Evolutionary conservation across 1,139 yeast species (phyloP), one percentile per base, ranked within the genome.

Genomic region (Dujonia santamariae): DNA sequence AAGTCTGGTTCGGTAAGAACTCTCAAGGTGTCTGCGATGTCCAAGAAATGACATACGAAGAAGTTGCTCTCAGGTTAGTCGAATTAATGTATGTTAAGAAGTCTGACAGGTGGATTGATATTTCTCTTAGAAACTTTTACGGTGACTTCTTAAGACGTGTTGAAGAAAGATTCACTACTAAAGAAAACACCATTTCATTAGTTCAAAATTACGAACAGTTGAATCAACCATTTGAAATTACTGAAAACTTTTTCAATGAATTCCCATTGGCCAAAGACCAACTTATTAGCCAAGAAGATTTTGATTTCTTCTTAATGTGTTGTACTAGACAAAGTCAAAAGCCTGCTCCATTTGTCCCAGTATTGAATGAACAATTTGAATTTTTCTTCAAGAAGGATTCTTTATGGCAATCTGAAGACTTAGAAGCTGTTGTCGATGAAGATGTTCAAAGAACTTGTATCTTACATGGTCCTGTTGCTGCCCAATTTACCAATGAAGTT

Each of bases 401-500:
- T 32, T 75, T 92, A 59, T 92, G 98, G 98, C 99, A 92, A 75
- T 85, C 96, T 24, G 98, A 92, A 72, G 94, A 87, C 59, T 76
- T 92, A 55, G 97, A 90, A 60, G 86, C 97, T 43, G 97, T 92
- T 54, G 92, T 86, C 45, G 98, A 76, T 50, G 90, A 84, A 56
- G 99, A 92, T 61, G 97, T 92, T 45, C 94, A 90, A 65, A 85
- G 98, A 74, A 90, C 97, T 16, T 94, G 98, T 83, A 88, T 92
- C 49, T 77, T 92, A 53, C 97, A 88, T 54, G 97, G 98, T 49
- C 99, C 99, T 34, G 98, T 94, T 51, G 95, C 98, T 50, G 97
- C 96, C 51, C 90, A 83, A 65, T 90, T 70, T 70, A 83, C 97
- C 50, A 85, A 75, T 51, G 73, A 75, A 57, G 94, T 85, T 40